These are phyloP conservation scores for Pichia sp. DNA, from an alignment of 1,139 yeast genomes.

Conservation along the genomic window DNA sequence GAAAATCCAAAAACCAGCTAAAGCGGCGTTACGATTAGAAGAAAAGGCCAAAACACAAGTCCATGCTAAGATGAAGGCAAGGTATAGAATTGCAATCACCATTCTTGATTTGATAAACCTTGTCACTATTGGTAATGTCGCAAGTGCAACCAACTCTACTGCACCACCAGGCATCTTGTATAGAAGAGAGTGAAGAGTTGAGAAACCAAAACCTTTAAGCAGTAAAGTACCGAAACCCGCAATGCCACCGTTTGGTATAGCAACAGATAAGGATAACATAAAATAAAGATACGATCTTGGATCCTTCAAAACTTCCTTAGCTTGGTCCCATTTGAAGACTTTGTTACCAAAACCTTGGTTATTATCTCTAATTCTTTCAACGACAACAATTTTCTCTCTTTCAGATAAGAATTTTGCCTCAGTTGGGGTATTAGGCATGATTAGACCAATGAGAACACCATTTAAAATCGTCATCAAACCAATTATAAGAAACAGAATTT, in stretches of 20 bases:
- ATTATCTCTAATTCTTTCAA: constrained; percentile 29
- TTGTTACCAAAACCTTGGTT: constrained; percentile 28
- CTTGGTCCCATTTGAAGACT: constrained; percentile 30
- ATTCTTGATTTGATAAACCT: constrained; percentile 32
- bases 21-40: constrained; percentile 26
- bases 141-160: constrained; percentile 32
- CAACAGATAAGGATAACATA: constrained; percentile 31
- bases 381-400: constrained; percentile 30
- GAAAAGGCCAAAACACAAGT: constrained; percentile 45
- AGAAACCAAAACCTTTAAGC: constrained; percentile 40
- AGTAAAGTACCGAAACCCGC: constrained; percentile 42
- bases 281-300: constrained; percentile 29
- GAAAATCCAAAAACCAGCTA: constrained; percentile 37
- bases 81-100: constrained; percentile 37
- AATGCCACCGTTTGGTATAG: constrained; percentile 21
- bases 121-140: constrained; percentile 10
- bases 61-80: constrained; percentile 33
- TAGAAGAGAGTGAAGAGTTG: constrained; percentile 33
- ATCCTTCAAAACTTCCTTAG: constrained; percentile 28
- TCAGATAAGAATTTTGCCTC: constrained; percentile 36
- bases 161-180: constrained; percentile 37
- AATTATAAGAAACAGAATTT: constrained; percentile 38
- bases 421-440: constrained; percentile 41
- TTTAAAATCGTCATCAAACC: constrained; percentile 41
- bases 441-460: constrained; percentile 32